These are phyloP conservation scores for Entoloma clypeatum DNA, from an alignment of 1,284 basidiomycete species.

Conservation along the genomic window DNA sequence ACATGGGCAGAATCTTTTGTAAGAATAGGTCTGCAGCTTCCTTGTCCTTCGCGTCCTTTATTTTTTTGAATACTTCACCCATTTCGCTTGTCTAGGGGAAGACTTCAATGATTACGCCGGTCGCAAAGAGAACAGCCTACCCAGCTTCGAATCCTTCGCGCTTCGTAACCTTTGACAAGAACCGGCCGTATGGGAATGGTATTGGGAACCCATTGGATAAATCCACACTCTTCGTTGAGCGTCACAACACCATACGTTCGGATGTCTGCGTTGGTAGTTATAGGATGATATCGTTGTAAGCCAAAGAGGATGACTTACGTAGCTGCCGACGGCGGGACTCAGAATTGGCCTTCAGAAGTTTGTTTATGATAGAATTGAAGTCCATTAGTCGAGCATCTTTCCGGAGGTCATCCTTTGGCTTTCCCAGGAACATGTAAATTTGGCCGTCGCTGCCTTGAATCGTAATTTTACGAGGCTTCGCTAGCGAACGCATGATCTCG, in stretches of 20 bases:
- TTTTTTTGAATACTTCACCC: constrained; percentile 47
- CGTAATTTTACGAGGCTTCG: constrained; percentile 90
- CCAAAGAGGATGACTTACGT: constrained; percentile 47
- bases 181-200: constrained; percentile 85
- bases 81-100: constrained; percentile 44
- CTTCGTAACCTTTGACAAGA: constrained; percentile 70
- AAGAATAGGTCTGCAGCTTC: constrained; percentile 61
- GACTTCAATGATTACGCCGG: background rate
- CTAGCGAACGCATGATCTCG: constrained; percentile 91
- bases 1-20: constrained; percentile 59
- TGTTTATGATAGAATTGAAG: constrained; percentile 98
- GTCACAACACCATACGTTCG: constrained; percentile 96
- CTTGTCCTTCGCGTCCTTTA: constrained; percentile 49
- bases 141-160: constrained; percentile 58
- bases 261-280: constrained; percentile 57
- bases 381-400: constrained; percentile 99
- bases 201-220: constrained; percentile 99
- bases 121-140: constrained; percentile 38
- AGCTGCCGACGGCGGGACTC: constrained; percentile 88
- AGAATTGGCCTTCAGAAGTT: constrained; percentile 89
- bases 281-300: background rate
- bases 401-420: constrained; percentile 96
- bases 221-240: constrained; percentile 94
- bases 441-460: constrained; percentile 83
- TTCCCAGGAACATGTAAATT: constrained; percentile 90